phyloP scores from a whole-genome alignment of 2,329 filamentous ascomycete species.

The Aspergillus awamori region DNA sequence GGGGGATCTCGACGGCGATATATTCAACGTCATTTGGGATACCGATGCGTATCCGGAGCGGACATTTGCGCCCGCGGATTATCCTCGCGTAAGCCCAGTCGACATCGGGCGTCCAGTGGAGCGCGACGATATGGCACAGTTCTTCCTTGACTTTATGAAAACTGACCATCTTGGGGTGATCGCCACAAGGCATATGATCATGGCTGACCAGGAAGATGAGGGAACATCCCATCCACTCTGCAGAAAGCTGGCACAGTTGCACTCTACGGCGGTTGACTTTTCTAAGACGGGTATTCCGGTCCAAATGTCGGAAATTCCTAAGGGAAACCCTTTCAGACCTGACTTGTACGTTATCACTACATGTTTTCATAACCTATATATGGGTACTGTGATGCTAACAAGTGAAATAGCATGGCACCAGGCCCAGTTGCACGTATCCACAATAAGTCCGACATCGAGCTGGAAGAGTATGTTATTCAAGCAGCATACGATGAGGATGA shows the following conservation, averaged over 20 bases:
- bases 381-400: not conserved
- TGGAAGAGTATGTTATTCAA: conserved; percentile 53
- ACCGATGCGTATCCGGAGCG: conserved; percentile 44
- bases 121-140: conserved; percentile 70
- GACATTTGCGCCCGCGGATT: conserved; percentile 66
- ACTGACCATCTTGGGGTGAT: conserved; percentile 68
- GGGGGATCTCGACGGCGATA: conserved; percentile 81
- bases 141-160: conserved; percentile 78
- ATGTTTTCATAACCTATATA: too few relatives aligned
- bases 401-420: conserved; percentile 25
- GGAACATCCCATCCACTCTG: conserved; percentile 61
- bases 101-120: conserved; percentile 65
- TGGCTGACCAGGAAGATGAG: conserved; percentile 59
- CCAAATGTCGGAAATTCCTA: conserved; percentile 50
- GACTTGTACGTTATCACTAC: conserved; percentile 55
- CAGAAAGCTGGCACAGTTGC: conserved; percentile 60
- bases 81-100: conserved; percentile 60
- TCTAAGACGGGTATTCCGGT: conserved; percentile 71
- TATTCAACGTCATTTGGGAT: conserved; percentile 81
- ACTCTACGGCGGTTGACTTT: conserved; percentile 74
- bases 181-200: conserved; percentile 63
- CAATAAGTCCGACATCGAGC: conserved; percentile 45
- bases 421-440: conserved; percentile 29
- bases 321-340: conserved; percentile 46
- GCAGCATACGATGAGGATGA: conserved; percentile 50